Evolutionary conservation across 192 early-diverging fungal species (phyloP), one percentile per base, ranked within the genome.

Genomic region (Rhizoclosmatium globosum): DNA sequence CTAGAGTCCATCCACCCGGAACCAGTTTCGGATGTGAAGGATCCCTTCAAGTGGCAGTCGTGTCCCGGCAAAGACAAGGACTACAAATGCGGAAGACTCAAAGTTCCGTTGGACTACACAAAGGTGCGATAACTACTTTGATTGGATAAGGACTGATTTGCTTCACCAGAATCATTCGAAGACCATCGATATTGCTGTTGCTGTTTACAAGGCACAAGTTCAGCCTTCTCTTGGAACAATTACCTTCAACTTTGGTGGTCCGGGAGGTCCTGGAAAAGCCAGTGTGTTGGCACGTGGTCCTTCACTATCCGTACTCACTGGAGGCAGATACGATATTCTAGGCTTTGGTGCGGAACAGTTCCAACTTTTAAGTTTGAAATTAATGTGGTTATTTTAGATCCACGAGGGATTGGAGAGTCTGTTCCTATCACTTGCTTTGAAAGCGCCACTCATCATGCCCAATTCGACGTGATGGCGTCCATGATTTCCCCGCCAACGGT

Each of bases 321-420:
- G 38, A 7, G 48, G 39, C 0, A 15, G n/a, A n/a, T 17, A 41
- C 38, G 46, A 56, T 41, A n/a, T 46, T 46, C 47, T 42, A 6
- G 23, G 53, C 17, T 57, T 57, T 73, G 48, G 56, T 42, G 6
- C 13, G 39, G 17, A 48, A 17, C 13, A 21, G 19, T 46, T 31
- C 15, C n/a, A n/a, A 73, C 71, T 41, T 6, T 15, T 56, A 21
- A 72, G 4, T 53, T 57, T 47, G 19, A 45, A 39, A 72, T 23
- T 64, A 82, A 87, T 50, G 47, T 82, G 17, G 68, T 87, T 64
- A 78, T 81, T 4, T 86, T 82, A 68, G 86, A 87, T 58, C 86
- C 86, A 38, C 76, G 86, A 47, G 86, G 86, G 15, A 74, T 84
- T 45, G 83, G 79, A 2, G 48, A 74, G 17, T 80, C 72, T 53